These are phyloP conservation scores for Arthrobotrys iridis DNA, from an alignment of 2,329 filamentous ascomycete genomes.

Conservation along the genomic window DNA sequence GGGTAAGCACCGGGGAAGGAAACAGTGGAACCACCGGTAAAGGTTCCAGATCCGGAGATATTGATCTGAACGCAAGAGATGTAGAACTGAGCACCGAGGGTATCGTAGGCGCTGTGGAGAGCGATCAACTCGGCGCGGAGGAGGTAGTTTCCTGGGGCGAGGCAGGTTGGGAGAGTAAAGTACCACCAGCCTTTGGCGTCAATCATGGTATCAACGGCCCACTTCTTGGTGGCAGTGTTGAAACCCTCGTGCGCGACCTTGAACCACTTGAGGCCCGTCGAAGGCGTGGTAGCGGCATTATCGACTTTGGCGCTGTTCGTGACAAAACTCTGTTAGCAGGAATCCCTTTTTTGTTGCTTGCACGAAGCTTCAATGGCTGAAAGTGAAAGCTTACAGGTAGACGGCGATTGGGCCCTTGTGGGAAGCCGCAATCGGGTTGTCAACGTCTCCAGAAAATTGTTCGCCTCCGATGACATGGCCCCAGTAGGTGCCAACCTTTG, in stretches of 20 bases:
- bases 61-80: slow-evolving; percentile 61
- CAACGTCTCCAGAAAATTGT: slow-evolving; percentile 65
- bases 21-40: slow-evolving; percentile 53
- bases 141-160: slow-evolving; percentile 59
- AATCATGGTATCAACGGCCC: slow-evolving; percentile 67
- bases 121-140: slow-evolving; percentile 56
- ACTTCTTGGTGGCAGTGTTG: slow-evolving; percentile 61
- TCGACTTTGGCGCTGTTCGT: slow-evolving; percentile 61
- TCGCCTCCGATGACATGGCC: slow-evolving; percentile 68
- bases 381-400: slow-evolving; percentile 59
- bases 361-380: not conserved
- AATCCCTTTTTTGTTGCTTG: no score
- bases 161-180: slow-evolving; percentile 59
- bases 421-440: slow-evolving; percentile 65
- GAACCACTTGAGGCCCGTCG: slow-evolving; percentile 63
- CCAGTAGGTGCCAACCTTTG: slow-evolving; percentile 67
- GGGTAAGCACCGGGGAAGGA: slow-evolving; percentile 60
- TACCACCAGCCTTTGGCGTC: slow-evolving; percentile 63
- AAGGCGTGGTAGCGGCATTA: slow-evolving; percentile 61
- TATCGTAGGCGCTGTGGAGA: slow-evolving; percentile 54
- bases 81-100: slow-evolving; percentile 61
- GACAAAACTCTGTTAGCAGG: not conserved
- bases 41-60: slow-evolving; percentile 58
- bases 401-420: slow-evolving; percentile 64
- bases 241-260: slow-evolving; percentile 63